Conservation (phyloP, 768 basidiomycete species). For the Chalciporus sphaerocephalus region DNA sequence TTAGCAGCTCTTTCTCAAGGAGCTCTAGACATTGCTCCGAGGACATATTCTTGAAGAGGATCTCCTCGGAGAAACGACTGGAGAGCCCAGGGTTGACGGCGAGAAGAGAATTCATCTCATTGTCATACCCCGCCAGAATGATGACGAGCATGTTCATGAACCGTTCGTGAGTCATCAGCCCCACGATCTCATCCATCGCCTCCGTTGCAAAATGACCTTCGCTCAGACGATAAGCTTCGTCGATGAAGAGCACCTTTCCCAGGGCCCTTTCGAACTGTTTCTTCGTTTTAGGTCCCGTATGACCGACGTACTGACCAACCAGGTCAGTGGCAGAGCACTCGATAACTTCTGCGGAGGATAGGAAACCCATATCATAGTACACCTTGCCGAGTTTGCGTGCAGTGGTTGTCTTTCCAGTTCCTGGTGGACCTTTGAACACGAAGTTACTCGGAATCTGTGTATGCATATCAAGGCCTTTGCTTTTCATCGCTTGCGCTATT, state of each 20-base stretch:
- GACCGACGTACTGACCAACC: constrained; percentile 67
- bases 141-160: constrained; percentile 61
- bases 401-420: constrained; percentile 62
- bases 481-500: constrained; percentile 43
- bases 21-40: constrained; percentile 51
- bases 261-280: constrained; percentile 60
- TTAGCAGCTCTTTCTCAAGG: constrained; percentile 44
- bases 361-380: constrained; percentile 62
- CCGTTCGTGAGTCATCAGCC: constrained; percentile 53
- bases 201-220: constrained; percentile 67
- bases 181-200: constrained; percentile 72
- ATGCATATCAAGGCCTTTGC: constrained; percentile 40
- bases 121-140: constrained; percentile 67
- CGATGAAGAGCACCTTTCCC: constrained; percentile 67
- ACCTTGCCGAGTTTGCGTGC: constrained; percentile 63
- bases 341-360: constrained; percentile 47
- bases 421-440: constrained; percentile 75
- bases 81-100: constrained; percentile 59
- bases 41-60: constrained; percentile 52
- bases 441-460: constrained; percentile 58
- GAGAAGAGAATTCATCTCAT: constrained; percentile 61
- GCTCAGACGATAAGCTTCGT: constrained; percentile 65
- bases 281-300: constrained; percentile 65
- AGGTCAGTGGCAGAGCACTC: constrained; percentile 72
- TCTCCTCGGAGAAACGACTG: constrained; percentile 65